Evolutionary conservation across 2,329 filamentous ascomycete species (phyloP).

Genomic region (Falciphora oryzae): DNA sequence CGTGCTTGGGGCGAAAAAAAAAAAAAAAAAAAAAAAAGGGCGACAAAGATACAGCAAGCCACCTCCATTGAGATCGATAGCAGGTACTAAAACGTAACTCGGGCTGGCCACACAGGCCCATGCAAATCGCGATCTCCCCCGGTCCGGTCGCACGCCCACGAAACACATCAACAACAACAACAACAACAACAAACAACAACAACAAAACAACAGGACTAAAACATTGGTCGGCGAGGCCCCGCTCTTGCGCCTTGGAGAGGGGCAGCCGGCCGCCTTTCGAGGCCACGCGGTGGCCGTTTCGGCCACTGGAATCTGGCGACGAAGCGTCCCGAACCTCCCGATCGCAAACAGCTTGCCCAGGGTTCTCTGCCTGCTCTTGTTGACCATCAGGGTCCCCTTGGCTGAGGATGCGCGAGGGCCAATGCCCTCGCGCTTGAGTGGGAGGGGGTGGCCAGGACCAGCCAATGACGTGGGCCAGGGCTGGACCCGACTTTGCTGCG

Average conservation of each 20-base stretch:
- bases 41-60: background rate
- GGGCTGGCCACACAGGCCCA: background rate
- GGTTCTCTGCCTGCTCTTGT: background rate
- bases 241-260: background rate
- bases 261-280: background rate
- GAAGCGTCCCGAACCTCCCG: background rate
- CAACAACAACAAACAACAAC: background rate
- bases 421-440: slow-evolving; percentile 13
- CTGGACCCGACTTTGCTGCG: slow-evolving; percentile 11
- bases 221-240: background rate
- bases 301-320: background rate
- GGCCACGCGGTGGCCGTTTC: background rate
- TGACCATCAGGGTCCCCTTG: slow-evolving; percentile 8
- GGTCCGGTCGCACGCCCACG: background rate
- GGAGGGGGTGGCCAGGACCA: background rate
- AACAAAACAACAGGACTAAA: background rate
- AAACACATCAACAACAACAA: background rate
- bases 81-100: background rate
- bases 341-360: background rate
- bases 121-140: background rate
- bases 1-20: background rate
- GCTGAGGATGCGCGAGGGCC: slow-evolving; percentile 21
- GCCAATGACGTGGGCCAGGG: slow-evolving; percentile 16
- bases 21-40: background rate
- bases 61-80: background rate